Conservation (phyloP, 148 eudicot genomes). For the Talinum fruticosum region DNA sequence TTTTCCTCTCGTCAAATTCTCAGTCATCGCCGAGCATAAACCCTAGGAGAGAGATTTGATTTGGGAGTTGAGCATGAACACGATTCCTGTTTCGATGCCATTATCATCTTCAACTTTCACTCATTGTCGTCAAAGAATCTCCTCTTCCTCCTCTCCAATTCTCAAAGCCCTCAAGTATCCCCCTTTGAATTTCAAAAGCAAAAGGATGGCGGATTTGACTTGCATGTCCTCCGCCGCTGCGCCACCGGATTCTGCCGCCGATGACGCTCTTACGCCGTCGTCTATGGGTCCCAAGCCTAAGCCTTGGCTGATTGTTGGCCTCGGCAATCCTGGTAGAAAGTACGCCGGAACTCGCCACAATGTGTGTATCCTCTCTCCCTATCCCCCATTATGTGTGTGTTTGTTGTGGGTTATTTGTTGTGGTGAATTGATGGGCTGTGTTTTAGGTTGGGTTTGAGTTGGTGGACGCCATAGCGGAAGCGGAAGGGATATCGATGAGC, state of each 20-base stretch:
- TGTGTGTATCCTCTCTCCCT: constrained; percentile 21
- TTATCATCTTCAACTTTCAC: background rate
- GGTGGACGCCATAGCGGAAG: constrained; percentile 79
- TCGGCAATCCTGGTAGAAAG: constrained; percentile 59
- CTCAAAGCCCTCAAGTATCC: background rate
- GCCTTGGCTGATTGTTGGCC: constrained; percentile 64
- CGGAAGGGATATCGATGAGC: constrained; percentile 78
- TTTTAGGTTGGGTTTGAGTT: constrained; percentile 90
- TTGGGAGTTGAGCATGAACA: background rate
- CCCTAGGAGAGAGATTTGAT: background rate
- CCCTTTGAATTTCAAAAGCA: background rate
- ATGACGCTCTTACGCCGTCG: background rate
- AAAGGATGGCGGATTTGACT: background rate
- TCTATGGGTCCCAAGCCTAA: constrained; percentile 29
- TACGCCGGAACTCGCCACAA: constrained; percentile 56
- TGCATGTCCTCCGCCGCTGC: background rate
- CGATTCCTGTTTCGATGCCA: constrained; percentile 1
- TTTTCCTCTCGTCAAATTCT: too few species aligned
- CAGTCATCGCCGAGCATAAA: background rate
- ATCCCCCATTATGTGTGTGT: background rate
- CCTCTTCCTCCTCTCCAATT: background rate
- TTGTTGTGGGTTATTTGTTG: background rate
- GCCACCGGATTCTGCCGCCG: background rate
- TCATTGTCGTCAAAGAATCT: background rate
- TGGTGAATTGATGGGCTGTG: background rate